Conservation (phyloP, 1,284 basidiomycete species). For the Sporisorium exsertum region DNA sequence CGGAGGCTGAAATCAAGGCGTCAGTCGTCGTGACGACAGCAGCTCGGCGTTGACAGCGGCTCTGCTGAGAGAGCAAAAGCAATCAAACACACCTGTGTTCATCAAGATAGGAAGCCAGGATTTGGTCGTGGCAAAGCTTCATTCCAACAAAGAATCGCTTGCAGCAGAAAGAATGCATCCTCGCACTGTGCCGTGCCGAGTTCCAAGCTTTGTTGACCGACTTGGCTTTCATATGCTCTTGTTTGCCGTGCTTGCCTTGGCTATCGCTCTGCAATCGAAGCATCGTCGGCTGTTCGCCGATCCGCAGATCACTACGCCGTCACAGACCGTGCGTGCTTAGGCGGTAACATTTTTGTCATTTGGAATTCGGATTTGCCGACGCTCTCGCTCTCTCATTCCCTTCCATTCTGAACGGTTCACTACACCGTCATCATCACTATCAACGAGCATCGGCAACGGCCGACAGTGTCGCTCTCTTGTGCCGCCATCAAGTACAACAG, state of each 20-base stretch:
- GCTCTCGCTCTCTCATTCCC: background rate
- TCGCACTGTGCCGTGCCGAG: background rate
- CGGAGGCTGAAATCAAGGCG: background rate
- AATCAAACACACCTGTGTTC: background rate
- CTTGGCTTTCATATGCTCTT: background rate
- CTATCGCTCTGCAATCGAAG: background rate
- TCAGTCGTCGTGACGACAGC: background rate
- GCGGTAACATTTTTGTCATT: background rate
- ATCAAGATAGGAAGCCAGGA: background rate
- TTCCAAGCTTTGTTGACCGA: background rate
- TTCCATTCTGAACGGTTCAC: background rate
- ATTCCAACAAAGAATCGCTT: background rate
- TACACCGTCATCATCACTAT: background rate
- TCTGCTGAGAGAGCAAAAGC: too few species aligned
- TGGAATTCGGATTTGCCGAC: background rate
- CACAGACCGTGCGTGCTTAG: background rate
- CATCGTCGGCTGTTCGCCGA: slow-evolving; percentile 1
- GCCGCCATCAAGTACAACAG: too few species aligned
- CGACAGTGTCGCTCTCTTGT: background rate
- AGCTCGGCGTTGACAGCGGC: background rate
- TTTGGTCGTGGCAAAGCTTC: background rate
- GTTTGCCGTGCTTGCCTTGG: background rate
- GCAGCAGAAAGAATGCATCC: background rate
- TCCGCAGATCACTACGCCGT: slow-evolving; percentile 1
- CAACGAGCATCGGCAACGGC: background rate